Evolutionary conservation across 331 rosid genomes (phyloP).

Genomic region (Prunus yedoensis): DNA sequence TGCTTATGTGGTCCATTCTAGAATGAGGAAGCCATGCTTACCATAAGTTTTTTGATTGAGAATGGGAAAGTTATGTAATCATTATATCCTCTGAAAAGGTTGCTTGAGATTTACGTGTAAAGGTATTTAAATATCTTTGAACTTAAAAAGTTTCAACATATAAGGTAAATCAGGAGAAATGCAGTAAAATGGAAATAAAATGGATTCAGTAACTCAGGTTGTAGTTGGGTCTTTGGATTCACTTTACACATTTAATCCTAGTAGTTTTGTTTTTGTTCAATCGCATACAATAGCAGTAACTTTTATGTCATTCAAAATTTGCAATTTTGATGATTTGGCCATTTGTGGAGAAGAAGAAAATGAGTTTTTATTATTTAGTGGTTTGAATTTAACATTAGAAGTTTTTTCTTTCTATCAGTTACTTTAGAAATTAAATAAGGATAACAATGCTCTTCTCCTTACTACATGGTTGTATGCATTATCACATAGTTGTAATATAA

Average conservation of each 20-base stretch:
- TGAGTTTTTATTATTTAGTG: too few relatives aligned
- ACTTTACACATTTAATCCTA: neutral
- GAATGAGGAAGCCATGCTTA: slow-evolving; percentile 10
- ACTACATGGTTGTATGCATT: neutral
- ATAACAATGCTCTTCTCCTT: neutral
- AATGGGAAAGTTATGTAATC: neutral
- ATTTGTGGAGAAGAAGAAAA: neutral
- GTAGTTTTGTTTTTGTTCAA: neutral
- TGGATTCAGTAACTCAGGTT: slow-evolving; percentile 1
- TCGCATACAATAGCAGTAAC: neutral
- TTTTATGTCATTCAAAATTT: neutral
- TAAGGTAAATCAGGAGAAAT: slow-evolving; percentile 11
- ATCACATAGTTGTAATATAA: neutral
- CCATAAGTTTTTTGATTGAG: neutral
- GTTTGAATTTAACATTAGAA: too few relatives aligned
- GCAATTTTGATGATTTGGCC: neutral
- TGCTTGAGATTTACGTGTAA: neutral
- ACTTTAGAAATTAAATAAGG: too few relatives aligned
- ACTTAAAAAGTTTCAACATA: neutral
- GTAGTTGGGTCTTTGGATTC: neutral
- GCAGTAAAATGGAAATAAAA: slow-evolving; percentile 10
- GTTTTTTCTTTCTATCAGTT: too few relatives aligned
- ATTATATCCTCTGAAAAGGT: neutral
- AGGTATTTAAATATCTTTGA: neutral
- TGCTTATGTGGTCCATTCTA: neutral